Conservation (phyloP, 805 yeast species). For the Cyberlindnera saturnus region DNA sequence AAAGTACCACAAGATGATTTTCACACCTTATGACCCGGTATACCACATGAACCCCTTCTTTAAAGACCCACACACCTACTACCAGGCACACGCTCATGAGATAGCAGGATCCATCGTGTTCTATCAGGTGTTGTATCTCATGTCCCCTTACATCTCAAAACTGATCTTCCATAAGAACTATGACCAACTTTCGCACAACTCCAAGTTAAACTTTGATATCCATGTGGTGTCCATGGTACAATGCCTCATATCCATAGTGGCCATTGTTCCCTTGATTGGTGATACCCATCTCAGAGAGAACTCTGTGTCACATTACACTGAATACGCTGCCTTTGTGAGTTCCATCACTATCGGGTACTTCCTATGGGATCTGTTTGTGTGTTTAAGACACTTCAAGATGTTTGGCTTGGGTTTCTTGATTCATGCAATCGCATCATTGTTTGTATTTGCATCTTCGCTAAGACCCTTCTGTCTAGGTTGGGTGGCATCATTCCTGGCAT, state of each 20-base stretch:
- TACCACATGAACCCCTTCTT: constrained; percentile 25
- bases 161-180: constrained; percentile 49
- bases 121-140: constrained; percentile 48
- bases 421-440: constrained; percentile 79
- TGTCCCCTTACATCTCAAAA: constrained; percentile 48
- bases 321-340: constrained; percentile 69
- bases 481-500: constrained; percentile 76
- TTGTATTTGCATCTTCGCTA: constrained; percentile 60
- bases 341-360: constrained; percentile 82
- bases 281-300: constrained; percentile 44
- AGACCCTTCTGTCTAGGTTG: constrained; percentile 75
- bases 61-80: constrained; percentile 34
- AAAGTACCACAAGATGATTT: constrained; percentile 7
- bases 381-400: constrained; percentile 52
- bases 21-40: constrained; percentile 12
- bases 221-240: constrained; percentile 89
- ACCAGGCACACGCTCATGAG: constrained; percentile 70
- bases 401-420: constrained; percentile 80
- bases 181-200: constrained; percentile 37
- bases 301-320: constrained; percentile 62
- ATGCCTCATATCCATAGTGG: constrained; percentile 54
- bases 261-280: constrained; percentile 59
- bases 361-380: constrained; percentile 80
- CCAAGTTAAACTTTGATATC: constrained; percentile 74
- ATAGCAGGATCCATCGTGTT: constrained; percentile 50